phyloP scores from a whole-genome alignment of 2,329 filamentous ascomycete genomes.

The Aspergillus thermomutatus region DNA sequence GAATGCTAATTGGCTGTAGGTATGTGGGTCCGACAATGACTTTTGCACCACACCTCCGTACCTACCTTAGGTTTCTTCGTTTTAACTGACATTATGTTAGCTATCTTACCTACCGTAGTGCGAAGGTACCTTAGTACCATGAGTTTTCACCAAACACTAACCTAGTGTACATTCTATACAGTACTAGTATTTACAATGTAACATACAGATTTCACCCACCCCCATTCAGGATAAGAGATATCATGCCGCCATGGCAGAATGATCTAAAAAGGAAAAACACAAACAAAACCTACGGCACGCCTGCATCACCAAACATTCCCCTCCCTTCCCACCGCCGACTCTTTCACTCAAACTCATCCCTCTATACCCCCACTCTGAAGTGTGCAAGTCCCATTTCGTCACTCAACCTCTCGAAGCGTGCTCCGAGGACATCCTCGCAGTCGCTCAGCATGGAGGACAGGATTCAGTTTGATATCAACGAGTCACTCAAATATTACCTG shows the following conservation, averaged over 20 bases:
- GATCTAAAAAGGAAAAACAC: conserved; percentile 26
- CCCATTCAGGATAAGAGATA: neutral
- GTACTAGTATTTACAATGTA: neutral
- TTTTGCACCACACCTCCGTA: too few relatives aligned
- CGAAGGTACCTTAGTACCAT: too few relatives aligned
- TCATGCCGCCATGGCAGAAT: neutral
- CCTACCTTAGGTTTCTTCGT: neutral
- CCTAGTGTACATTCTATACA: neutral
- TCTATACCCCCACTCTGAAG: neutral
- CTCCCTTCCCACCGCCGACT: conserved; percentile 10
- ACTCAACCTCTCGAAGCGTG: conserved; percentile 6
- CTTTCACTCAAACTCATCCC: conserved; percentile 14
- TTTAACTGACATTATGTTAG: neutral
- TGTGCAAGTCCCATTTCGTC: neutral
- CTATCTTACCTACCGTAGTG: too few relatives aligned
- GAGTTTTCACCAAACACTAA: too few relatives aligned
- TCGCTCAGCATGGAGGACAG: conserved; percentile 58
- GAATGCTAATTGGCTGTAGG: too few relatives aligned
- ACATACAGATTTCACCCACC: neutral
- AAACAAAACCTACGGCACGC: conserved; percentile 22
- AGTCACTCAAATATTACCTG: conserved; percentile 94
- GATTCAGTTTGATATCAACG: conserved; percentile 89
- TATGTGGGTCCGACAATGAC: too few relatives aligned
- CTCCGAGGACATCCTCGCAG: conserved; percentile 16
- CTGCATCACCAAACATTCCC: conserved; percentile 2